A percentile compares a stretch with the other conserved stretches of the same genome.
Evolutionary conservation across 352 stramenopile species (phyloP).

Genomic region (Blastocystis sp.): DNA sequence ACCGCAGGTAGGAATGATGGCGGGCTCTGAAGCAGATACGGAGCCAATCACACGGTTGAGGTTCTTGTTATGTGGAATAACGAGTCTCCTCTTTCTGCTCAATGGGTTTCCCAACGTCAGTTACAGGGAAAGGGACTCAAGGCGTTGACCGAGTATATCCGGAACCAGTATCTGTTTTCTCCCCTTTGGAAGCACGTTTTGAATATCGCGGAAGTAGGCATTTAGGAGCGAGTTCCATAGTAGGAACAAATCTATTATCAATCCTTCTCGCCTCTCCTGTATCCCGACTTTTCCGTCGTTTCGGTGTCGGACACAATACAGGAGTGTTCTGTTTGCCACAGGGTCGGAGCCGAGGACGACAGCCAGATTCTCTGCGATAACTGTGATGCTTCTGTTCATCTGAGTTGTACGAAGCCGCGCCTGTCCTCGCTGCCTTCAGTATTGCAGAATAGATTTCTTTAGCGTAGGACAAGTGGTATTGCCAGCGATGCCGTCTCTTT

Average conservation of each 20-base stretch:
- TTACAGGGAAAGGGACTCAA: not conserved
- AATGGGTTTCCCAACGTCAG: not conserved
- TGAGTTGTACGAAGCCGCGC: not conserved
- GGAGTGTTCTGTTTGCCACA: constrained; percentile 15
- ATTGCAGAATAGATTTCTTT: not conserved
- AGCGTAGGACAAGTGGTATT: constrained; percentile 22
- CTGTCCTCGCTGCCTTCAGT: not conserved
- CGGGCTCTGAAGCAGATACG: not conserved
- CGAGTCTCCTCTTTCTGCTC: not conserved
- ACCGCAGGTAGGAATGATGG: not conserved
- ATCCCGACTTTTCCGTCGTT: not conserved
- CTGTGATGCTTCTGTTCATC: constrained; percentile 7
- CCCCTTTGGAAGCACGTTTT: not conserved
- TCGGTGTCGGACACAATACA: not conserved
- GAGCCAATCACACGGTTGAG: not conserved
- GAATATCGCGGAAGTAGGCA: constrained; percentile 21
- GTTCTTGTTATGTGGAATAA: constrained; percentile 19
- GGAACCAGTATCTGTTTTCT: not conserved
- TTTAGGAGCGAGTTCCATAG: not conserved
- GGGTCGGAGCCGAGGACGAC: not conserved
- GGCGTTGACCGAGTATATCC: not conserved
- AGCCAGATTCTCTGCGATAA: constrained; percentile 8
- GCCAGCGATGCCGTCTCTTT: not conserved
- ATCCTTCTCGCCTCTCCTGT: not conserved
- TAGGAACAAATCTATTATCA: constrained; percentile 54